Conservation (phyloP, 768 basidiomycete species). For the Xerocomellus chrysenteron region DNA sequence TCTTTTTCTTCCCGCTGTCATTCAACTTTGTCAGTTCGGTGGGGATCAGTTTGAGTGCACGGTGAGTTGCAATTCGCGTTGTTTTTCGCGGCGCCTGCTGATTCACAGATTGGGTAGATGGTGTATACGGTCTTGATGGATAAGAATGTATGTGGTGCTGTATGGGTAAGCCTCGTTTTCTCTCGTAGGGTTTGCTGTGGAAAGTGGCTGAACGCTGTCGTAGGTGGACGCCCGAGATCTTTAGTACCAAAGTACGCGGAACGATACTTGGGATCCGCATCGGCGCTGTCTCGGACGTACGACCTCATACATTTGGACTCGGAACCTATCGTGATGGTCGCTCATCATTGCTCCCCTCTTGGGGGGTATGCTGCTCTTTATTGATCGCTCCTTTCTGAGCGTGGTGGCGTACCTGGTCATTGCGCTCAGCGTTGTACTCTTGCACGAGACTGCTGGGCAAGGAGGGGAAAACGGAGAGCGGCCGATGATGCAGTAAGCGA, state of each 20-base stretch:
- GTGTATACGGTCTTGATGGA: no score
- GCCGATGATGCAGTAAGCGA: constrained; percentile 18
- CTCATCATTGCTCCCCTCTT: not conserved
- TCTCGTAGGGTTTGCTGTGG: not conserved
- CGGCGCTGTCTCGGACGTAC: constrained; percentile 80
- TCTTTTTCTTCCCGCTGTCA: no score
- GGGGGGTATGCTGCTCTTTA: constrained; percentile 50
- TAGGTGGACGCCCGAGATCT: constrained; percentile 80
- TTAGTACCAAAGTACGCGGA: constrained; percentile 61
- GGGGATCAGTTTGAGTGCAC: no score
- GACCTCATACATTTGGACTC: constrained; percentile 17
- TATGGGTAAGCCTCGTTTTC: not conserved
- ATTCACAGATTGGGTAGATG: no score
- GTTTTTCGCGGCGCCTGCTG: no score
- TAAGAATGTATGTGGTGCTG: no score
- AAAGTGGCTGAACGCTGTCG: not conserved
- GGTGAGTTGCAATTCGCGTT: no score
- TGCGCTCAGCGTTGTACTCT: constrained; percentile 57
- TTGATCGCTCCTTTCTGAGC: constrained; percentile 73
- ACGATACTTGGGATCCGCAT: constrained; percentile 85
- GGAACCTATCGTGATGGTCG: no score
- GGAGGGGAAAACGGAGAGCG: constrained; percentile 17
- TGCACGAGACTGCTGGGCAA: constrained; percentile 52
- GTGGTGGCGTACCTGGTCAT: constrained; percentile 63
- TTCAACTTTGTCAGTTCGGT: no score